Base-by-base conservation (phyloP, 192 early-diverging fungal genomes). In the Umbelopsis isabellina region DNA sequence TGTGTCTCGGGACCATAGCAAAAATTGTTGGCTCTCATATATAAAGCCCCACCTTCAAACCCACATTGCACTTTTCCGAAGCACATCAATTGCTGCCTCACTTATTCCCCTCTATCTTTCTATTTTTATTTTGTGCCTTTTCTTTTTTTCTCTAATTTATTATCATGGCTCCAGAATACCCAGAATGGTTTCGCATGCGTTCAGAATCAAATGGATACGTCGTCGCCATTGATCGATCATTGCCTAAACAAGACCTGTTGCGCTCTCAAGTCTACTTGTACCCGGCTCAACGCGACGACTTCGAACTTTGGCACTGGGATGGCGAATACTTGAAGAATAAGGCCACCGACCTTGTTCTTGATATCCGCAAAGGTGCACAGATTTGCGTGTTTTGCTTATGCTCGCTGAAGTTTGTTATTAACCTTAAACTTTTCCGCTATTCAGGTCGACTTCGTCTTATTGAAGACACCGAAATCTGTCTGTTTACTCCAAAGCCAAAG, bases 381-480 rank as follows among this genome's bases (percentile, higher is more conserved):
- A 18, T 21, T 33, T 53, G 46, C 1, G 20, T 20, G 45, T 21
- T 20, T 30, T 35, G 25, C 18, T 47, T 67, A 30, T 25, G 25
- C 35, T n/a, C 66, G 8, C 23, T 16, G 25, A 8, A 33, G 20
- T 66, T 23, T 27, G 12, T 44, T 69, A 13, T 23, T 18, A 69
- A 44, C 30, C 33, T 8, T 22, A 55, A 41, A 48, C 69, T 55
- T 49, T 66, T 67, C 7, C n/a, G 20, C 25, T 11, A 30, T 12
- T 70, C 50, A 79, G 78, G 78, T 51, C 73, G 78, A 15, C 55
- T 79, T 25, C 65, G 78, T 47, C 49, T 79, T 15, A 79, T 79
- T 65, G 78, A 79, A 66, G 78, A 79, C 58, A 79, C 78, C 33
- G 74, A 79, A n/a, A 69, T 79, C 45, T 75, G 73, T 69, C 49